Evolutionary conservation across 2,329 filamentous ascomycete species (phyloP).

Genomic region (Ustilaginoidea virens): DNA sequence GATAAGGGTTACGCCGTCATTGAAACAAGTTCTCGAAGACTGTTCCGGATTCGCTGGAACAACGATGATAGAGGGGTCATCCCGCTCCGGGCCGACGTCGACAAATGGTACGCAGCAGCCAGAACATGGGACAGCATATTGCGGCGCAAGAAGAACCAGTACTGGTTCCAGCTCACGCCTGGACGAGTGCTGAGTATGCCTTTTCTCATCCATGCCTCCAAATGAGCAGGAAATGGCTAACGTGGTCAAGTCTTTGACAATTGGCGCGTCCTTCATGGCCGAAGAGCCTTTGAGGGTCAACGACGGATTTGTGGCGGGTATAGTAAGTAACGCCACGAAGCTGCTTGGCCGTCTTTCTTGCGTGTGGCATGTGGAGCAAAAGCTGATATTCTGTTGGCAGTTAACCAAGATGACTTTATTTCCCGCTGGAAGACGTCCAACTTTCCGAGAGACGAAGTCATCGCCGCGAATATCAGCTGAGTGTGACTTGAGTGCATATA

Average conservation of each 20-base stretch:
- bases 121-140: conserved; percentile 58
- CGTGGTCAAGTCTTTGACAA: conserved; percentile 68
- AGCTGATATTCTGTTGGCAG: conserved; percentile 31
- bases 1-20: conserved; percentile 57
- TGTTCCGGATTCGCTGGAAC: conserved; percentile 73
- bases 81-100: conserved; percentile 34
- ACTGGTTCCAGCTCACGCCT: conserved; percentile 67
- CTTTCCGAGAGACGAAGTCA: conserved; percentile 31
- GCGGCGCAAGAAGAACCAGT: conserved; percentile 48
- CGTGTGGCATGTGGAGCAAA: conserved; percentile 85
- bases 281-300: conserved; percentile 68
- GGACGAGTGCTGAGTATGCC: conserved; percentile 59
- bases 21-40: conserved; percentile 30
- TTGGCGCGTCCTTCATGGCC: conserved; percentile 83
- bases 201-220: neutral
- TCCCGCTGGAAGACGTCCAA: conserved; percentile 64
- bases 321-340: too few species aligned
- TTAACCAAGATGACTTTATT: conserved; percentile 67
- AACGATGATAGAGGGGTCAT: conserved; percentile 71
- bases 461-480: conserved; percentile 20
- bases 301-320: conserved; percentile 86
- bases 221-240: neutral
- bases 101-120: conserved; percentile 67
- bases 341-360: too few species aligned
- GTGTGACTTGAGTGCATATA: neutral